Evolutionary conservation across 2,329 filamentous ascomycete species (phyloP).

Genomic region (Ascomycota sp.): DNA sequence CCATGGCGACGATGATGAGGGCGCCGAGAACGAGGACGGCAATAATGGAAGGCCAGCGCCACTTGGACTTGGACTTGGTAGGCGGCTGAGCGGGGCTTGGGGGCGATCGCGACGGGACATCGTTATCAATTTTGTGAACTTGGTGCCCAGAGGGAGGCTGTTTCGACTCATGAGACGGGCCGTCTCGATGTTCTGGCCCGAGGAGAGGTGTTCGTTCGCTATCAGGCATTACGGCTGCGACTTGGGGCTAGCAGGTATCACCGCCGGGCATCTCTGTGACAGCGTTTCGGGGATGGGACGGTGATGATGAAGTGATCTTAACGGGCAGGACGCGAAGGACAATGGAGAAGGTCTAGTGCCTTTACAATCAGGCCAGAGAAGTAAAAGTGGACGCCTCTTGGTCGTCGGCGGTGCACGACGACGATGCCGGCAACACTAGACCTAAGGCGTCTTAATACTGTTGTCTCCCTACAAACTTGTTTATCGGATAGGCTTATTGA

Average conservation of each 20-base stretch:
- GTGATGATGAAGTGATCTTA: too few relatives aligned
- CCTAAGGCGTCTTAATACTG: too few relatives aligned
- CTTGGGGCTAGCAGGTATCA: not conserved
- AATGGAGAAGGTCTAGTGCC: too few relatives aligned
- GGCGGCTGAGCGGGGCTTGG: constrained; percentile 7
- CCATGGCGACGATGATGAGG: constrained; percentile 45
- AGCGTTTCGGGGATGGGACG: too few relatives aligned
- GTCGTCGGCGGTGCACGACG: too few relatives aligned
- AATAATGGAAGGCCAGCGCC: constrained; percentile 57
- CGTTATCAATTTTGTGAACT: constrained; percentile 10
- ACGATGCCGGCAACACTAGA: too few relatives aligned
- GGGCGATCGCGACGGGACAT: constrained; percentile 11
- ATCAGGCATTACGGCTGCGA: constrained; percentile 18
- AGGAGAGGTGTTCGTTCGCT: constrained; percentile 25
- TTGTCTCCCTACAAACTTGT: too few relatives aligned
- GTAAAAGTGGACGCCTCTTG: too few relatives aligned
- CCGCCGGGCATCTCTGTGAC: too few relatives aligned
- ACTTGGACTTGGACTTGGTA: constrained; percentile 4
- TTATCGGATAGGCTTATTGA: too few relatives aligned
- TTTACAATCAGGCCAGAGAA: too few relatives aligned
- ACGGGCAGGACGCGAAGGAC: too few relatives aligned
- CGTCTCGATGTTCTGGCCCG: constrained; percentile 11
- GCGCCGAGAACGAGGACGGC: constrained; percentile 47
- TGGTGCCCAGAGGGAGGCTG: constrained; percentile 22
- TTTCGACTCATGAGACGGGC: constrained; percentile 22